Base-by-base conservation (phyloP, 768 basidiomycete genomes). In the Auricularia heimuer region DNA sequence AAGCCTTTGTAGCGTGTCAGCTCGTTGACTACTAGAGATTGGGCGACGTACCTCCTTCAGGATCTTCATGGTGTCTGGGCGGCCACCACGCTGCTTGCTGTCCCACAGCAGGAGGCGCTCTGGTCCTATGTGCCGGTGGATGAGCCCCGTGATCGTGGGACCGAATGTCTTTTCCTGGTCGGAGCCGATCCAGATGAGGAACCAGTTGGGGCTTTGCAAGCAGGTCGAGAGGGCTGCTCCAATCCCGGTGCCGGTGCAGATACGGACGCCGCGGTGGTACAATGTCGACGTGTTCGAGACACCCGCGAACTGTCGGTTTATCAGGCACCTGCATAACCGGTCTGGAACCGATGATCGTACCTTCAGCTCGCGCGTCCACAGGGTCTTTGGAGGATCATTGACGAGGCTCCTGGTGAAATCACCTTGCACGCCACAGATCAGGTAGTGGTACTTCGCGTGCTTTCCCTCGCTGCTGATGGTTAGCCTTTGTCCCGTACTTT, bases 151-250 rank as follows among this genome's bases (percentile, higher is more conserved):
- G 67, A 92, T 89, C 21, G 89, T 91, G 29, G 88, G 85, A 2
- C 90, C 90, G 69, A 92, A 92, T 2, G 89, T 90, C 76, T 87
- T 89, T 74, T 89, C 88, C 74, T 91, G 89, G 71, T 91, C 88
- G 64, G 87, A 89, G 63, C 88, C 88, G 84, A 69, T 63, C 64
- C 64, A 37, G 60, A 39, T 51, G 63, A 70, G 79, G 72, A 66
- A 88, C 88, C 87, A 89, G 74, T 85, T 74, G 3, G 86, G 83
- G 18, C 84, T 88, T 71, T 92, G 87, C n/a, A 90, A 78, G 70
- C 87, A 87, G 21, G 89, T 91, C 21, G 89, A 85, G 47, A 92
- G 81, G 3, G 88, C 88, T 47, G 89, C 87, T 33, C 89, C 90
- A 67, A 92, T 84, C 66, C 89, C 90, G 11, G 89, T 90, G 44